phyloP scores from a whole-genome alignment of 495 filamentous ascomycete species.

The Haplographium delicatum region DNA sequence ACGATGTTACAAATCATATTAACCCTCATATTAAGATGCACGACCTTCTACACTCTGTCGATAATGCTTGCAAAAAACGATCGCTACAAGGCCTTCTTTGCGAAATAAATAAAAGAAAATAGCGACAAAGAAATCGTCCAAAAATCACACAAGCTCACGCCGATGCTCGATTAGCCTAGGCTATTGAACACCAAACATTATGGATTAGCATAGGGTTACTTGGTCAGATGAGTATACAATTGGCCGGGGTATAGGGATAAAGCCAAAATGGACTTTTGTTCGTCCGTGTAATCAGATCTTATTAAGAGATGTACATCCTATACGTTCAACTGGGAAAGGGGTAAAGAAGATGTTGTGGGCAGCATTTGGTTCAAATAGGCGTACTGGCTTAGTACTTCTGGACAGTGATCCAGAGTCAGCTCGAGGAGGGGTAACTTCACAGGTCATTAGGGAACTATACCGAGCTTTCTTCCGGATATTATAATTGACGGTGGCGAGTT shows the following conservation, averaged over 20 bases:
- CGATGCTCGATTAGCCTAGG: neutral
- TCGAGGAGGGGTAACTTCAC: neutral
- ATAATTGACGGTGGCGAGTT: neutral
- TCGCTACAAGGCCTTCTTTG: neutral
- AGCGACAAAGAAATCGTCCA: neutral
- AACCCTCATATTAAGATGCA: neutral
- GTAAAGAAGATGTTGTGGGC: constrained; percentile 8
- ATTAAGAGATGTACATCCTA: neutral
- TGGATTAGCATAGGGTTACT: neutral
- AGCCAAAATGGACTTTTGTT: neutral
- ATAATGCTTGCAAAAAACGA: neutral
- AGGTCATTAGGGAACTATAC: neutral
- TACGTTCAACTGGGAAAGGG: neutral
- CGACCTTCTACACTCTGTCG: neutral
- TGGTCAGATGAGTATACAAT: neutral
- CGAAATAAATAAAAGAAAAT: neutral
- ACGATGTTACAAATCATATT: neutral
- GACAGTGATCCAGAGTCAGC: neutral
- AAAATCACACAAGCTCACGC: neutral
- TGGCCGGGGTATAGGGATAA: neutral
- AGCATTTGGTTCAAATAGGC: constrained; percentile 2
- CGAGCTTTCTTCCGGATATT: neutral
- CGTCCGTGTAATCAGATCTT: neutral
- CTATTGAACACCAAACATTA: neutral
- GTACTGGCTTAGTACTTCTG: neutral